These are phyloP conservation scores for Heracleum sosnowskyi DNA, from an alignment of 129 eudicot species.

Conservation along the genomic window DNA sequence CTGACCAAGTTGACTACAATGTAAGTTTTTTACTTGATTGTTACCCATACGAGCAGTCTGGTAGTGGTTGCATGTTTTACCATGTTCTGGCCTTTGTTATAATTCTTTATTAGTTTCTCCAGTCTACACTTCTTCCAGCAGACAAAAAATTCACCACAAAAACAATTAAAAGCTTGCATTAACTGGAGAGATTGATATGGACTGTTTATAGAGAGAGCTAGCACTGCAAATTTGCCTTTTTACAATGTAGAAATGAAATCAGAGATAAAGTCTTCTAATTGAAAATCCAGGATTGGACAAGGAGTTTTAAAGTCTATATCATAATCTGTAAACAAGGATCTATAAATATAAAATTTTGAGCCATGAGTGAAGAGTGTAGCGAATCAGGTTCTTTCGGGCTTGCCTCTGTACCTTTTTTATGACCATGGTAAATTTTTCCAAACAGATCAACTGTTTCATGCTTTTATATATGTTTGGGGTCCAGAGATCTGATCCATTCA, in stretches of 20 bases:
- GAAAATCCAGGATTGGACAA: not conserved
- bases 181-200: not conserved
- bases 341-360: not conserved
- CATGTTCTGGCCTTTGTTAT: not conserved
- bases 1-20: conserved; percentile 24
- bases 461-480: no score
- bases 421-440: no score
- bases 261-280: not conserved
- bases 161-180: not conserved
- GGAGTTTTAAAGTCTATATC: not conserved
- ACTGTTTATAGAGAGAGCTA: not conserved
- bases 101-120: not conserved
- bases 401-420: not conserved
- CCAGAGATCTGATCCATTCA: no score
- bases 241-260: not conserved
- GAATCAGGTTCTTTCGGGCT: not conserved
- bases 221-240: not conserved
- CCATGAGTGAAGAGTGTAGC: not conserved
- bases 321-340: not conserved
- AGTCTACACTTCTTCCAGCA: not conserved
- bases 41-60: not conserved
- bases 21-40: conserved; percentile 33
- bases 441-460: no score
- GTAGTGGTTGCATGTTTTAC: conserved; percentile 1
- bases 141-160: not conserved